Evolutionary conservation across 352 stramenopile species (phyloP).

Genomic region (Phytophthora sp.): DNA sequence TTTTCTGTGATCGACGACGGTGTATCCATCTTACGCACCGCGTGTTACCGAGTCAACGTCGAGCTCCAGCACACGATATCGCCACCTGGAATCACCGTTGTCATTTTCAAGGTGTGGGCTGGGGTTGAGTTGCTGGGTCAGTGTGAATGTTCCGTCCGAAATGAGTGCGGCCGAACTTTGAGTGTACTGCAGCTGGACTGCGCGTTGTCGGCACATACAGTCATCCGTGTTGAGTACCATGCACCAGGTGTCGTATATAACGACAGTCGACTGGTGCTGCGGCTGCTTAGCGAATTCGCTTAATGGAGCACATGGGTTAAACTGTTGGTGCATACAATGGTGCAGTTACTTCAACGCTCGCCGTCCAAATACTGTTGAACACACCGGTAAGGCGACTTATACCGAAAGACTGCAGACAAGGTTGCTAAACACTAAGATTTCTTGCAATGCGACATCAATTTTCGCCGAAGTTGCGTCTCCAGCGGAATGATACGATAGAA

Average conservation of each 20-base stretch:
- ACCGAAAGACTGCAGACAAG: too few relatives aligned
- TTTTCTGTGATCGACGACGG: conserved; percentile 43
- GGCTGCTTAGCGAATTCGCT: conserved; percentile 16
- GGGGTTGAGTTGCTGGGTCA: conserved; percentile 28
- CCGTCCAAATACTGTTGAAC: too few relatives aligned
- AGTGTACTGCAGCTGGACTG: conserved; percentile 38
- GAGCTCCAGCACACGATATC: conserved; percentile 35
- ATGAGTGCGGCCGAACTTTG: conserved; percentile 21
- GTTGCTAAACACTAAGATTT: too few relatives aligned
- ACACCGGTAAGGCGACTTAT: too few relatives aligned
- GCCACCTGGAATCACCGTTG: not conserved
- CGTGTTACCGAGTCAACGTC: conserved; percentile 43
- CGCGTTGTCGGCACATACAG: conserved; percentile 27
- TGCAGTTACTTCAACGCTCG: too few relatives aligned
- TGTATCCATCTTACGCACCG: conserved; percentile 30
- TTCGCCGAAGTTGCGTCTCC: too few relatives aligned
- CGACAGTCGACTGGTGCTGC: conserved; percentile 26
- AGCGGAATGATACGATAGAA: too few relatives aligned
- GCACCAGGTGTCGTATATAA: conserved; percentile 27
- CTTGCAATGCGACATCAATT: too few relatives aligned
- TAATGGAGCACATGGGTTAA: not conserved
- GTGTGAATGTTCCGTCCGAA: conserved; percentile 26
- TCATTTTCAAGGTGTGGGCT: conserved; percentile 50
- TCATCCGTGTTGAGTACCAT: conserved; percentile 40
- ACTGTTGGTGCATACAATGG: too few relatives aligned